Evolutionary conservation across 805 yeast species (phyloP).

Genomic region (Wickerhamiella kazuoi): DNA sequence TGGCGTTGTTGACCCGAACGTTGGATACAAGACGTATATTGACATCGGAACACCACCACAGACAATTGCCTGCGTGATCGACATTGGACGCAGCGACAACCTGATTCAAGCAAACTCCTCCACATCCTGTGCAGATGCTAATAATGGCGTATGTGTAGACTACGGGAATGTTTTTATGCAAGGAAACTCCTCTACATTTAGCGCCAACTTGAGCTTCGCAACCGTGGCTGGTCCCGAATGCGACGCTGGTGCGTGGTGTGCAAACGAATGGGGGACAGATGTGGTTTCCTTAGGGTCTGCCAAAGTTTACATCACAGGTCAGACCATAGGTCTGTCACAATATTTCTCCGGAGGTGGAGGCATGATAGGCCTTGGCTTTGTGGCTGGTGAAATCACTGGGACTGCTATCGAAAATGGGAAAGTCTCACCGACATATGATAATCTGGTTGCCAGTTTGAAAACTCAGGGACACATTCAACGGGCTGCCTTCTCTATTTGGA

Average conservation of each 20-base stretch:
- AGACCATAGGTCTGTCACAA: neutral
- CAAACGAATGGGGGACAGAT: too few relatives aligned
- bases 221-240: too few relatives aligned
- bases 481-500: conserved; percentile 4
- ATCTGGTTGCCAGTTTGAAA: neutral
- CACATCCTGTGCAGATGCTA: neutral
- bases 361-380: conserved; percentile 7
- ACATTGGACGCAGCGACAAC: neutral
- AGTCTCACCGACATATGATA: conserved; percentile 5
- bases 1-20: neutral
- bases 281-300: too few relatives aligned
- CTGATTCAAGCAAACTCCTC: neutral
- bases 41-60: neutral
- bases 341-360: neutral
- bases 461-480: neutral
- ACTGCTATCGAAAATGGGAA: conserved; percentile 3
- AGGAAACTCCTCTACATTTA: neutral
- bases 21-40: neutral
- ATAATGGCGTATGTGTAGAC: neutral
- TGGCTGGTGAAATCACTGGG: conserved; percentile 6
- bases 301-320: too few relatives aligned
- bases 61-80: neutral
- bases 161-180: neutral
- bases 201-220: too few relatives aligned
- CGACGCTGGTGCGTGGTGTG: too few relatives aligned